These are phyloP conservation scores for Podospora pseudocomata DNA, from an alignment of 495 filamentous ascomycete genomes.

Conservation along the genomic window DNA sequence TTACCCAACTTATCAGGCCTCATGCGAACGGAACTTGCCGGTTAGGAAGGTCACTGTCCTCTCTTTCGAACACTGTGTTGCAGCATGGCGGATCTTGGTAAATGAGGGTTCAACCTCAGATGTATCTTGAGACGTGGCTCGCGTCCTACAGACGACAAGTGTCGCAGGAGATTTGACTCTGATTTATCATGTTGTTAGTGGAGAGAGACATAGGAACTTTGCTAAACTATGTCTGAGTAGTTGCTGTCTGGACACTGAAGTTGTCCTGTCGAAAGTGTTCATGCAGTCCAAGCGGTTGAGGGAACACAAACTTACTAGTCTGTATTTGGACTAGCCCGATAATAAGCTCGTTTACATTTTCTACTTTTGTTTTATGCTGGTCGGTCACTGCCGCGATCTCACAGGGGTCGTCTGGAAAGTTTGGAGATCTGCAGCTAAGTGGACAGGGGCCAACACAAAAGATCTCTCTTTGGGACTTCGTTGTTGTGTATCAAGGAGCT, in stretches of 20 bases:
- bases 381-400: neutral
- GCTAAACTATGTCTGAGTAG: too few relatives aligned
- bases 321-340: neutral
- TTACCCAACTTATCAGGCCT: neutral
- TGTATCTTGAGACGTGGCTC: neutral
- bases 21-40: neutral
- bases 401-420: neutral
- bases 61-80: neutral
- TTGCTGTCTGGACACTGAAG: neutral
- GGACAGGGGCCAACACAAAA: neutral
- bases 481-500: neutral
- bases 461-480: neutral
- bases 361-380: neutral
- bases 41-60: neutral
- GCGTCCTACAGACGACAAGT: neutral
- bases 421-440: neutral
- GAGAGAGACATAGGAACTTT: neutral
- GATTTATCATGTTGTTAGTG: neutral
- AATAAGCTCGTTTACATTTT: neutral
- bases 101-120: neutral
- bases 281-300: neutral
- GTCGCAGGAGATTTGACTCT: neutral
- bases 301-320: neutral
- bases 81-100: neutral
- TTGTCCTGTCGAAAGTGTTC: neutral